phyloP scores from a whole-genome alignment of 257 asterid species.

The Misopates orontium region DNA sequence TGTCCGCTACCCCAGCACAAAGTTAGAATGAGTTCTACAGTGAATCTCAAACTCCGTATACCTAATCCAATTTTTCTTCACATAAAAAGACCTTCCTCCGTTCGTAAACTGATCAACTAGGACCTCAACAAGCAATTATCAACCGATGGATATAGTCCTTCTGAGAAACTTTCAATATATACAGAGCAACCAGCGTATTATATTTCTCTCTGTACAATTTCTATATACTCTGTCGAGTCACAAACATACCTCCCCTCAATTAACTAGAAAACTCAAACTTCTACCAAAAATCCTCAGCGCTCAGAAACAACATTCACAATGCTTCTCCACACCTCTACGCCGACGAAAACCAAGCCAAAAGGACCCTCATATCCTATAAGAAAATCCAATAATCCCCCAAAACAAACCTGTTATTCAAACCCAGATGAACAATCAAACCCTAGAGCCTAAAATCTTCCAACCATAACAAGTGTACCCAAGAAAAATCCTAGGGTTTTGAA shows the following conservation, averaged over 20 bases:
- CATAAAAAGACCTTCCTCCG: conserved; percentile 9
- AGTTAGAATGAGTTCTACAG: conserved; percentile 10
- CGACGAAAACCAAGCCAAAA: not conserved
- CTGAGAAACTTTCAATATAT: too few relatives aligned
- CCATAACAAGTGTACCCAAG: conserved; percentile 19
- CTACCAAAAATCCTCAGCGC: conserved; percentile 2
- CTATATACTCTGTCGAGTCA: conserved; percentile 24
- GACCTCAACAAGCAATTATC: conserved; percentile 14
- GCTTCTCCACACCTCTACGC: not conserved
- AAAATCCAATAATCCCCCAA: conserved; percentile 23
- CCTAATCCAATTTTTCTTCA: conserved; percentile 17
- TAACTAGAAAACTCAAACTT: conserved; percentile 17
- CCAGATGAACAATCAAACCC: conserved; percentile 40
- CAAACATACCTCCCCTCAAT: conserved; percentile 23
- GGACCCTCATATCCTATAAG: conserved; percentile 26
- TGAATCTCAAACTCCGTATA: conserved; percentile 15
- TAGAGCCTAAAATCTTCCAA: conserved; percentile 35
- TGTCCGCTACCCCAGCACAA: not conserved
- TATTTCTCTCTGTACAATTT: conserved; percentile 33
- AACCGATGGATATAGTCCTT: not conserved
- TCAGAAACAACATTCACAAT: conserved; percentile 20
- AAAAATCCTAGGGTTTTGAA: conserved; percentile 35
- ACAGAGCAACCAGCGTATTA: not conserved
- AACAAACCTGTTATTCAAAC: conserved; percentile 24
- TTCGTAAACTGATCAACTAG: conserved; percentile 20